These are phyloP conservation scores for Hypoxylon perforatum DNA, from an alignment of 495 filamentous ascomycete species.

Conservation along the genomic window DNA sequence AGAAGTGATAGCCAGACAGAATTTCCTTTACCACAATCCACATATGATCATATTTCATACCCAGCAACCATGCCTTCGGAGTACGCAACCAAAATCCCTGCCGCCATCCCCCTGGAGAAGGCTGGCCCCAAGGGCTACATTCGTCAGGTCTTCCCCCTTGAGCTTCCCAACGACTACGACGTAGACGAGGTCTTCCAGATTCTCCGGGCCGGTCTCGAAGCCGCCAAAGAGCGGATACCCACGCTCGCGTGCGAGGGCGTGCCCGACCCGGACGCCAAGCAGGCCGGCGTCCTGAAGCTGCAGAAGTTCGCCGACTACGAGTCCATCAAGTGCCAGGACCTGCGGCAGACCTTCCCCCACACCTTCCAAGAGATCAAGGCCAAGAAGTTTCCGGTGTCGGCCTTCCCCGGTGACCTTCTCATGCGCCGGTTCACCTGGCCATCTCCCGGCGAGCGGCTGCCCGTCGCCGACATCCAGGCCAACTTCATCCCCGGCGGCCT, in stretches of 20 bases:
- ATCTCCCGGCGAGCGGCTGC: conserved; percentile 42
- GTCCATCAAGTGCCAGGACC: conserved; percentile 46
- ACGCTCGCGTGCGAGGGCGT: conserved; percentile 48
- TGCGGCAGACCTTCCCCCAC: conserved; percentile 42
- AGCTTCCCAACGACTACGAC: conserved; percentile 33
- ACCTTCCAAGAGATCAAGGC: conserved; percentile 49
- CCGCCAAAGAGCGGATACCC: conserved; percentile 41
- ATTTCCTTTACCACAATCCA: not conserved
- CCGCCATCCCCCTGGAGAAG: conserved; percentile 48
- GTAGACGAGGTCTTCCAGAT: conserved; percentile 40
- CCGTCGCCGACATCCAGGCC: conserved; percentile 48
- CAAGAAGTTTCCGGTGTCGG: conserved; percentile 45
- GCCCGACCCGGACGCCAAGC: conserved; percentile 41
- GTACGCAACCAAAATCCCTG: conserved; percentile 28
- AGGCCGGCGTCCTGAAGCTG: conserved; percentile 47
- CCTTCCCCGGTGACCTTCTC: conserved; percentile 47
- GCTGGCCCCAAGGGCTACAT: conserved; percentile 52
- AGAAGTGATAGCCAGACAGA: conserved; percentile 23
- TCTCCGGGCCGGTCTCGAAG: conserved; percentile 44
- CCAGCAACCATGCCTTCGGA: conserved; percentile 31
- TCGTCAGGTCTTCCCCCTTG: conserved; percentile 48
- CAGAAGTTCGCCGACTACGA: conserved; percentile 32
- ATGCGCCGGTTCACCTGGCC: conserved; percentile 49
- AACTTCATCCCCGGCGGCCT: conserved; percentile 49
- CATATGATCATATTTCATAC: not conserved